Conservation (phyloP, 2,329 filamentous ascomycete species). For the Diaporthe humulicola region DNA sequence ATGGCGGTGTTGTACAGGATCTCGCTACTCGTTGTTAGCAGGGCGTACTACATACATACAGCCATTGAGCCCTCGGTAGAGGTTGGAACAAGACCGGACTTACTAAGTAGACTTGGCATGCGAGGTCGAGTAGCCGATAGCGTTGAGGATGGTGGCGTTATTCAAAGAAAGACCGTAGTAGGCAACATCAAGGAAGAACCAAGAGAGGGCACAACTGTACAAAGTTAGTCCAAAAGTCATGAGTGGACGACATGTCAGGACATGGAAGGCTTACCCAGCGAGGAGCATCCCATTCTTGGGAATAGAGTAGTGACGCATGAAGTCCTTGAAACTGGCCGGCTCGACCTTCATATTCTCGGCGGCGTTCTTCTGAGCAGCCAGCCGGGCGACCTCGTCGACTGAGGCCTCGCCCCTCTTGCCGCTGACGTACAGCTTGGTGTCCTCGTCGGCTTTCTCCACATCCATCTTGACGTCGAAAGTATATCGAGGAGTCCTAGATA, state of each 20-base stretch:
- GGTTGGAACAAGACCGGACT: not conserved
- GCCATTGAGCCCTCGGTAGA: too few relatives aligned
- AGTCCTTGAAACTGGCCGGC: constrained; percentile 81
- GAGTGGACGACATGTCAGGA: not conserved
- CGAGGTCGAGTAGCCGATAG: constrained; percentile 78
- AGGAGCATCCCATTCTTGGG: constrained; percentile 78
- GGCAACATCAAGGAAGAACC: constrained; percentile 79
- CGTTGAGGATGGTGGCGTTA: constrained; percentile 78
- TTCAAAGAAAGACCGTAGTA: constrained; percentile 81
- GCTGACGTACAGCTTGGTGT: constrained; percentile 80
- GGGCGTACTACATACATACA: too few relatives aligned
- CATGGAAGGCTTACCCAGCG: constrained; percentile 42
- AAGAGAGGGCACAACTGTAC: constrained; percentile 85
- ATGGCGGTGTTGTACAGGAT: constrained; percentile 80
- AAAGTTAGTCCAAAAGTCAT: constrained; percentile 48
- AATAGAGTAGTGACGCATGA: constrained; percentile 76
- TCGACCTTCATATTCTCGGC: constrained; percentile 70
- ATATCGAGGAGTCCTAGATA: constrained; percentile 77
- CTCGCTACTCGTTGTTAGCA: constrained; percentile 62
- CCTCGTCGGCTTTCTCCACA: constrained; percentile 78
- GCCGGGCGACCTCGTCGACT: constrained; percentile 76
- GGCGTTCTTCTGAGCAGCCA: constrained; percentile 67
- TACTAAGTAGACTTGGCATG: constrained; percentile 57
- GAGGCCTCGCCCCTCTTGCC: constrained; percentile 71
- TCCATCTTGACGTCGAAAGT: constrained; percentile 86